phyloP scores from a whole-genome alignment of 768 basidiomycete species.

The Mycena galopus region DNA sequence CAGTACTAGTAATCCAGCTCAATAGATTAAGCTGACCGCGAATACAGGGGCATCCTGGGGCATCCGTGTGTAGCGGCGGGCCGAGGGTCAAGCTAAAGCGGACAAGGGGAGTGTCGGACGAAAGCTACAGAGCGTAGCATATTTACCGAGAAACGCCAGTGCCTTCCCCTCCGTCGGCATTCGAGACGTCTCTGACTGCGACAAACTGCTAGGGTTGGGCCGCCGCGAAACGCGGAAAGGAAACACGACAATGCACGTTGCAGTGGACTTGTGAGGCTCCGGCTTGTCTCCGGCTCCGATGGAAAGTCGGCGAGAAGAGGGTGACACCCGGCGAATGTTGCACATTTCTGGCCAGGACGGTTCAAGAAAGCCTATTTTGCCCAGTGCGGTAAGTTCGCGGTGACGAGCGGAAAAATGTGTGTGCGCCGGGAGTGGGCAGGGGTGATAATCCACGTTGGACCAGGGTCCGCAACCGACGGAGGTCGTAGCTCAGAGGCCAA shows the following conservation, averaged over 20 bases:
- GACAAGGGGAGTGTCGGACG: not conserved
- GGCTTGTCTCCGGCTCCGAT: conserved; percentile 12
- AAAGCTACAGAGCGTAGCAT: conserved; percentile 5
- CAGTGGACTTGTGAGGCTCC: not conserved
- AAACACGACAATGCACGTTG: not conserved
- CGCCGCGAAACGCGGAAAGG: conserved; percentile 14
- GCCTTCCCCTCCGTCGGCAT: conserved; percentile 3
- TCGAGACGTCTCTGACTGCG: not conserved
- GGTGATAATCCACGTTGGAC: not conserved
- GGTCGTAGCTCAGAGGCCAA: conserved; percentile 20
- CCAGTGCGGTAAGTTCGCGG: not conserved
- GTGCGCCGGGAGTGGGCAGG: not conserved
- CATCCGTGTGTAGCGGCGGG: conserved; percentile 20
- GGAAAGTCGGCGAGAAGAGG: not conserved
- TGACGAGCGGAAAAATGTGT: not conserved
- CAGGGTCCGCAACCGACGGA: conserved; percentile 26
- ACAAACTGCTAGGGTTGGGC: conserved; percentile 3
- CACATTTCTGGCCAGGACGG: not conserved
- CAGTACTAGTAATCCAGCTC: not conserved
- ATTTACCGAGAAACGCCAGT: conserved; percentile 1
- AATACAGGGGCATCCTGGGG: conserved; percentile 22
- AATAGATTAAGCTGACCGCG: not conserved
- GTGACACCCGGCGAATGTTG: not conserved
- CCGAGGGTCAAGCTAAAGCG: conserved; percentile 17
- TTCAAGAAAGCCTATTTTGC: not conserved